Evolutionary conservation across 1,284 basidiomycete genomes (phyloP), one percentile per base, ranked within the genome.

Genomic region (Cutaneotrichosporon spelunceum): DNA sequence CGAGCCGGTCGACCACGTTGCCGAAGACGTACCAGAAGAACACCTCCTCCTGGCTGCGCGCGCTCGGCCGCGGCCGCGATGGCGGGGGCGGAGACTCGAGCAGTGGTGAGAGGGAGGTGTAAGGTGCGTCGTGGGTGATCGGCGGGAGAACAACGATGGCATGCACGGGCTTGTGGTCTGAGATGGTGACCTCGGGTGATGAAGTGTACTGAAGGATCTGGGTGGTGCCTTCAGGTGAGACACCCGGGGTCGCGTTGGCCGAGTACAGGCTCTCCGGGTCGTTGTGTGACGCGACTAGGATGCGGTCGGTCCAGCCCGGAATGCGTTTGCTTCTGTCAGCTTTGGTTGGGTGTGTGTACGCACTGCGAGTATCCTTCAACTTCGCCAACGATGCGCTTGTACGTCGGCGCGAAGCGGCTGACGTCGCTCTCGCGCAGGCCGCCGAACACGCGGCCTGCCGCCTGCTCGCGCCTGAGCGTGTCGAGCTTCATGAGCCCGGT

Each of bases 231-330:
- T 57, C 42, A 7, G 68, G 61, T 3, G 54, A 57, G 24, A 65
- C 53, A 7, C 65, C 48, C 9, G 60, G 61, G 8, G 59, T 56
- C 13, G 67, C 44, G 59, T 71, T 49, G 44, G 68, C 63, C 11
- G 67, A 61, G 65, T 65, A 72, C 36, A 73, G 63, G 50, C 58
- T 54, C 8, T 64, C 44, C 1, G 70, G 66, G 73, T 91, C 90
- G n/a, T 83, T 82, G 69, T 88, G 82, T 7, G 91, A 91, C 2
- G 89, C 84, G 75, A 93, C 96, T 68, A 99, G 81, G 53, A 99
- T 86, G 48, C 95, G 85, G 78, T 99, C 95, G 24, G 94, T 97
- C 91, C 93, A 99, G 23, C 93, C 88, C 0, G 95, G 95, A 7
- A 84, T 82, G 8, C 95, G 86, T 72, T 88, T 90, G 27, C 80